Base-by-base conservation (phyloP, 78 protist species). In the Dictyostelium brefeldianum region DNA sequence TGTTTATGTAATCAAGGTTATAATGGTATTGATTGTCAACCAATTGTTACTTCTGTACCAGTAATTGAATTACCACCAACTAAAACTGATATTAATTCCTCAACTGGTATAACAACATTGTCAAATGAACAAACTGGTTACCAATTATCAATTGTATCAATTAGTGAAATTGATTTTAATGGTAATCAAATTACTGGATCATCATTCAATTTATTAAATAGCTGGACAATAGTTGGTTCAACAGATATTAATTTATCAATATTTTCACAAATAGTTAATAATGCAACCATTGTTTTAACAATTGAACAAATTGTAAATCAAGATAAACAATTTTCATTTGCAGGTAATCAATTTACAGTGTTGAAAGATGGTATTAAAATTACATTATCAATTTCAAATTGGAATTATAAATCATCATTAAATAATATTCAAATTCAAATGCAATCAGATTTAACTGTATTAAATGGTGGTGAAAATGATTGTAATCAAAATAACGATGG, bases 261-360 rank as follows among this genome's bases (percentile, higher is more conserved):
- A 57, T 57, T 57, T n/a, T 20, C 6, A 9, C 67, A 57, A 20
- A 2, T 20, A 20, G 4, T 57, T 9, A 3, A n/a, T 10, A 57
- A 57, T 57, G 25, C 14, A 12, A 9, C 36, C 7, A n/a, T 57
- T 57, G 12, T 57, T 20, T 57, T 57, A 57, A 57, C 31, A 6
- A n/a, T 57, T 57, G 67, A 57, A n/a, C 31, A 57, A 12, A n/a
- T 62, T 62, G 31, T 22, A 5, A 27, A 36, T 36, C 4, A 11
- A 12, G 77, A 69, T 69, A 69, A 69, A 69, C 59, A 36, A 18
- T 36, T 80, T 25, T 41, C 85, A 15, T 80, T 80, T 62, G 85
- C 75, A 14, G 85, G 85, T 18, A 36, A n/a, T 31, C 22, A 64
- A 18, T 53, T 27, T 41, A 80, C 47, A 6, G 41, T 53, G 18